Base-by-base conservation (phyloP, 352 stramenopile genomes). In the Pythium periplocum region DNA sequence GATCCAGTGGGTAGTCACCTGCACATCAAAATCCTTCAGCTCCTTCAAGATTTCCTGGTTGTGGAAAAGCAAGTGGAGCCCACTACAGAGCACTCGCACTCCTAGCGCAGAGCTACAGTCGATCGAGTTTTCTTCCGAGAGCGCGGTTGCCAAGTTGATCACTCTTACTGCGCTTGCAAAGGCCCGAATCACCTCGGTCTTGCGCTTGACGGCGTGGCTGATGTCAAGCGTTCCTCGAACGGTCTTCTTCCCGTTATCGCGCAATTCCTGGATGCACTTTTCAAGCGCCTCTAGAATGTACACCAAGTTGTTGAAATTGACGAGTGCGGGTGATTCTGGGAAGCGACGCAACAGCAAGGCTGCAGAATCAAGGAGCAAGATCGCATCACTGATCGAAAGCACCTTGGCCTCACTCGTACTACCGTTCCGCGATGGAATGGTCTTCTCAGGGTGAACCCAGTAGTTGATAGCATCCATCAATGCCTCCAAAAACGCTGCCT, bases 81-180 rank as follows among this genome's bases (percentile, higher is more conserved):
- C 79, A n/a, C 69, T 72, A 49, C 83, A 93, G 17, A 93, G 60
- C 39, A 87, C 83, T 1, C 79, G 79, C 55, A 93, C 61, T 33
- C 83, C 83, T 9, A 93, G 53, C 3, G 68, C 71, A 7, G 79
- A 93, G 47, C 79, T 90, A 66, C 83, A 85, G 36, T 83, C 71
- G 17, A 86, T 61, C 6, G 79, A 78, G 38, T 93, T 93, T 36
- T 88, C 78, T 17, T 90, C 80, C 32, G 83, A 93, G 43, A 90
- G 68, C 11, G 68, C 60, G 9, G 86, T 78, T 6, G 83, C 76
- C 42, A 90, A 59, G 56, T 90, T 90, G 43, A 93, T 78, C n/a
- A 85, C 78, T 35, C 75, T 74, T 56, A 90, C 84, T 1, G 78
- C 79, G 64, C 78, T 90, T 26, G 61, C 74, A 57, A 93, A 90